Evolutionary conservation across 345 rosid species (phyloP).

Genomic region (Noccaea caerulescens): DNA sequence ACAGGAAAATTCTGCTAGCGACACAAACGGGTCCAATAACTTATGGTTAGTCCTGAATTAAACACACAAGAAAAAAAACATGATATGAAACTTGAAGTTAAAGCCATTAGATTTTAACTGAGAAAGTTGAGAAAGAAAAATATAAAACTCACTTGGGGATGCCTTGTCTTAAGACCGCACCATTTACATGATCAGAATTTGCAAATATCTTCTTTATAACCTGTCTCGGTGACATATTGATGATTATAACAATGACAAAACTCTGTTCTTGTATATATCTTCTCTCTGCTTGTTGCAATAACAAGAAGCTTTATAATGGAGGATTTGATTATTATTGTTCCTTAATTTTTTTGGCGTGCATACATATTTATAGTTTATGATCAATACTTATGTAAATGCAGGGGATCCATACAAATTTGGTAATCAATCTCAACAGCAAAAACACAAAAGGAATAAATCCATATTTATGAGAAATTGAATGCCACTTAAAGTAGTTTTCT

Average conservation of each 20-base stretch:
- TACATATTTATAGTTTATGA: too few species aligned
- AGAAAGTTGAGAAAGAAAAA: neutral
- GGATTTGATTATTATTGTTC: too few species aligned
- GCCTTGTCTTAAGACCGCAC: slow-evolving; percentile 76
- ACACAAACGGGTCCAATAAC: slow-evolving; percentile 80
- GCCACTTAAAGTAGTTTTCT: neutral
- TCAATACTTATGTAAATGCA: neutral
- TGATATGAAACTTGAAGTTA: slow-evolving; percentile 18
- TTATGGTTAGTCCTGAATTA: slow-evolving; percentile 62
- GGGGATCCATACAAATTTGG: neutral
- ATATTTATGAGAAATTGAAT: neutral
- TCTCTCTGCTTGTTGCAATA: neutral
- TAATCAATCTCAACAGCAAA: neutral
- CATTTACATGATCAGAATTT: slow-evolving; percentile 65
- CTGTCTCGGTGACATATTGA: slow-evolving; percentile 49
- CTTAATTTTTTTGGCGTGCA: too few species aligned
- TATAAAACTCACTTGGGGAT: slow-evolving; percentile 60
- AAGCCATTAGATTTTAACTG: neutral
- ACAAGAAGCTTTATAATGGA: neutral
- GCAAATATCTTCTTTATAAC: slow-evolving; percentile 70
- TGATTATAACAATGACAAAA: neutral
- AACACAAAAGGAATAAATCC: neutral
- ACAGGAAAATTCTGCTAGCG: slow-evolving; percentile 85
- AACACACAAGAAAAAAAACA: neutral
- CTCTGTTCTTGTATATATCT: neutral